Evolutionary conservation across 164 flowering plant genomes (phyloP).

Genomic region (Brasenia schreberi): DNA sequence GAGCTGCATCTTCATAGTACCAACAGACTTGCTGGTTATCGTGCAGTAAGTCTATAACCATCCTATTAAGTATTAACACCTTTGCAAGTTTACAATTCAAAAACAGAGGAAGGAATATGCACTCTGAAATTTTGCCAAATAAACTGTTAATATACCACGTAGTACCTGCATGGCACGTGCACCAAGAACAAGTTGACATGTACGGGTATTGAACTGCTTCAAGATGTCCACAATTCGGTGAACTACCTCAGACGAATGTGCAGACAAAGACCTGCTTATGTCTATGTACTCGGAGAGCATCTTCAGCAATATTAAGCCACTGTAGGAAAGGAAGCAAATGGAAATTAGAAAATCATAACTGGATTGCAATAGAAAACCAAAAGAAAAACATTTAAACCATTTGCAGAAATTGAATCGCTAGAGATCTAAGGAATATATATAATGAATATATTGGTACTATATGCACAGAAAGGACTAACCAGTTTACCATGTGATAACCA

Average conservation of each 20-base stretch:
- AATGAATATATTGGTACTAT: background rate
- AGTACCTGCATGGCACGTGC: conserved; percentile 98
- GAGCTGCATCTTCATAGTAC: no score
- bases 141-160: background rate
- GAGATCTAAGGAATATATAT: background rate
- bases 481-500: conserved; percentile 95
- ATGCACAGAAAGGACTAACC: conserved; percentile 47
- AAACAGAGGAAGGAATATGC: no score
- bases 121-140: no score
- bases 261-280: conserved; percentile 64
- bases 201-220: conserved; percentile 83
- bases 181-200: conserved; percentile 94
- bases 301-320: conserved; percentile 97
- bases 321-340: conserved; percentile 14
- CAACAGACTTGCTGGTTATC: no score
- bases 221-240: conserved; percentile 85
- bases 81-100: no score
- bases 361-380: background rate
- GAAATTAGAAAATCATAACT: no score
- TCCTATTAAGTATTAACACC: no score
- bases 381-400: no score
- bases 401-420: background rate
- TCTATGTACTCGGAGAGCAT: conserved; percentile 95
- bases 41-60: no score
- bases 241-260: conserved; percentile 73